Percentiles rank a stretch among this genome's conserved stretches.
Evolutionary conservation across 106 monocot genomes (phyloP).

Genomic region (Dendrobium huoshanense): DNA sequence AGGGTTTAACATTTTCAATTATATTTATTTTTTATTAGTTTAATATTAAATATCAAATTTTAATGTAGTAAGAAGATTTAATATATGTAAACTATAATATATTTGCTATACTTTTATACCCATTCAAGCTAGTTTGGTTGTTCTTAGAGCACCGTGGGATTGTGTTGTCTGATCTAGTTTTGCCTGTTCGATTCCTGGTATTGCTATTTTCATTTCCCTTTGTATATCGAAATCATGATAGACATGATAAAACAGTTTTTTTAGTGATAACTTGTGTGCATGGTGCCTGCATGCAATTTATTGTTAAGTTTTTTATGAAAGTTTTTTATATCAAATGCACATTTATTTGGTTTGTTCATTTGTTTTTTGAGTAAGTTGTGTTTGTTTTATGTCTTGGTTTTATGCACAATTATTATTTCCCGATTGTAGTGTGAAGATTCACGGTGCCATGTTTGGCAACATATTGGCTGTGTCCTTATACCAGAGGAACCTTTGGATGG

Average conservation of each 20-base stretch:
- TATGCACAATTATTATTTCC: constrained; percentile 12
- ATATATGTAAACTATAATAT: too few species aligned
- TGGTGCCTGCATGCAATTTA: neutral
- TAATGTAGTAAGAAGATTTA: too few species aligned
- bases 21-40: too few species aligned
- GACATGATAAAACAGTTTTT: neutral
- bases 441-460: constrained; percentile 66
- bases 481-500: constrained; percentile 59
- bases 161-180: neutral
- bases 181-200: neutral
- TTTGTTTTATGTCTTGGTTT: constrained; percentile 1
- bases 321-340: neutral
- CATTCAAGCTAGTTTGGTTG: too few species aligned
- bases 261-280: neutral
- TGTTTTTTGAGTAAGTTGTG: neutral
- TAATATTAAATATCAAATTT: too few species aligned
- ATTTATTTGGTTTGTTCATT: neutral
- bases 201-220: neutral
- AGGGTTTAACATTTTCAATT: too few species aligned
- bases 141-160: neutral
- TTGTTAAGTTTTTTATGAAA: neutral
- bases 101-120: too few species aligned
- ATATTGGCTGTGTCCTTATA: constrained; percentile 68
- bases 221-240: neutral
- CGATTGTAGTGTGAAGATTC: constrained; percentile 62